Conservation (phyloP, 73 alveolate genomes). For the Breviolum minutum region DNA sequence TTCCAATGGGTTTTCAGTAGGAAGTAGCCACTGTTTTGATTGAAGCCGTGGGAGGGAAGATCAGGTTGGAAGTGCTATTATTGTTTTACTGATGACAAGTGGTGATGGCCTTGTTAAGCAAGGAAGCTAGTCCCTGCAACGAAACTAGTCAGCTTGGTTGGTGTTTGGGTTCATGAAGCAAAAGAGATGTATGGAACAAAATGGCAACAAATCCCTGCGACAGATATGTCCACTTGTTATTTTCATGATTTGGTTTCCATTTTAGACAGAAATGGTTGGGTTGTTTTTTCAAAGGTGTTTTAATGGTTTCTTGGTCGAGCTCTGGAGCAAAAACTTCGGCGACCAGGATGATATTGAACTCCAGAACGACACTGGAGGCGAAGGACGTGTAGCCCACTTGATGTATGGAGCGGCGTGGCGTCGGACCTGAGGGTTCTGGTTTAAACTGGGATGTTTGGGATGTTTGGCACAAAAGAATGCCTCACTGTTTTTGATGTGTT, state of each 20-base stretch:
- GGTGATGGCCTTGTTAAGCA: no score
- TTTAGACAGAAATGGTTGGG: background rate
- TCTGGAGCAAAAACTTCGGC: background rate
- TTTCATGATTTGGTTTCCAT: background rate
- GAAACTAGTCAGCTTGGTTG: no score
- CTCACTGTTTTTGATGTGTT: no score
- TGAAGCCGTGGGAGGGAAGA: no score
- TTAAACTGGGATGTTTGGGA: background rate
- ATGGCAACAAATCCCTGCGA: background rate
- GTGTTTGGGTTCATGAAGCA: no score
- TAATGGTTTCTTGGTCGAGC: background rate
- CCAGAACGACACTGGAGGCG: constrained; percentile 59
- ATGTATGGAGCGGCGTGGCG: constrained; percentile 74
- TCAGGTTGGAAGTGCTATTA: no score
- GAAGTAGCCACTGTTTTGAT: no score
- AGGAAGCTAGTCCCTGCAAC: no score
- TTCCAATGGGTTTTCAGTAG: no score
- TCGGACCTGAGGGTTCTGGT: background rate
- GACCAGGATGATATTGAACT: background rate
- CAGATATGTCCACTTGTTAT: background rate
- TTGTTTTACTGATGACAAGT: no score
- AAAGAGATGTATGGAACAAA: no score
- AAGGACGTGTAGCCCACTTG: constrained; percentile 58
- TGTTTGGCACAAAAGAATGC: no score
- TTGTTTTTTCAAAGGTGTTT: background rate